Conservation (phyloP, 1,284 basidiomycete species). For the Microstroma glucosiphilum region DNA sequence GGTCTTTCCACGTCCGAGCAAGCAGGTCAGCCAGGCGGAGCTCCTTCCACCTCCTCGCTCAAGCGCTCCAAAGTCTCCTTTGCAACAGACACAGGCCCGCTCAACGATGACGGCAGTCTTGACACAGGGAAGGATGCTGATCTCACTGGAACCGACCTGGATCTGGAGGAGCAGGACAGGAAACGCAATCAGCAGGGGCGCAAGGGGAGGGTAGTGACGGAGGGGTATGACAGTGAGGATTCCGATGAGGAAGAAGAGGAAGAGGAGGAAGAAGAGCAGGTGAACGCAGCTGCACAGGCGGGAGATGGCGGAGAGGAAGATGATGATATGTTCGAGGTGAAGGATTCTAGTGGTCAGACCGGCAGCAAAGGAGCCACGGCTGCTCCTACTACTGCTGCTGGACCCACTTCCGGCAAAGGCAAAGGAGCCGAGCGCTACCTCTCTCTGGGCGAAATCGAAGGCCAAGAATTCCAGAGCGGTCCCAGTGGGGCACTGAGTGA, state of each 20-base stretch:
- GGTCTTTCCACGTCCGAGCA: too few relatives aligned
- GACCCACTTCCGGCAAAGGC: slow-evolving; percentile 10
- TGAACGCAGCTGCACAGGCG: slow-evolving; percentile 52
- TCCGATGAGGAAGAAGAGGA: slow-evolving; percentile 79
- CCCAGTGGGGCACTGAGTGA: slow-evolving; percentile 19
- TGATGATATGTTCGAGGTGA: slow-evolving; percentile 51
- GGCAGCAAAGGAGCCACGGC: slow-evolving; percentile 19
- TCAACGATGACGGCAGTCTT: neutral
- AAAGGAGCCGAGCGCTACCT: slow-evolving; percentile 17
- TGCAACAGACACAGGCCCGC: neutral
- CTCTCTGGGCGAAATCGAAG: slow-evolving; percentile 72
- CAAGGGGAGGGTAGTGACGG: slow-evolving; percentile 55
- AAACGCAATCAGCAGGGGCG: slow-evolving; percentile 31
- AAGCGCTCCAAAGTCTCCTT: slow-evolving; percentile 4
- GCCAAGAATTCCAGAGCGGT: slow-evolving; percentile 42
- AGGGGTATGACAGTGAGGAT: slow-evolving; percentile 89
- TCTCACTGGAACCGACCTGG: slow-evolving; percentile 27
- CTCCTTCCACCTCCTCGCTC: neutral
- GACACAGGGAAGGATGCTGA: neutral
- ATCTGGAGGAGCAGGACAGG: slow-evolving; percentile 38
- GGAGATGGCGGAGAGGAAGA: slow-evolving; percentile 8
- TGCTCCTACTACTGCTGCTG: slow-evolving; percentile 10
- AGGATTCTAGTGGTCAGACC: slow-evolving; percentile 72
- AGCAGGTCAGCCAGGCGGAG: neutral
- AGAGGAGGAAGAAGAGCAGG: slow-evolving; percentile 59